phyloP scores from a whole-genome alignment of 2,329 filamentous ascomycete species.

The Westerdykella aurantiaca region DNA sequence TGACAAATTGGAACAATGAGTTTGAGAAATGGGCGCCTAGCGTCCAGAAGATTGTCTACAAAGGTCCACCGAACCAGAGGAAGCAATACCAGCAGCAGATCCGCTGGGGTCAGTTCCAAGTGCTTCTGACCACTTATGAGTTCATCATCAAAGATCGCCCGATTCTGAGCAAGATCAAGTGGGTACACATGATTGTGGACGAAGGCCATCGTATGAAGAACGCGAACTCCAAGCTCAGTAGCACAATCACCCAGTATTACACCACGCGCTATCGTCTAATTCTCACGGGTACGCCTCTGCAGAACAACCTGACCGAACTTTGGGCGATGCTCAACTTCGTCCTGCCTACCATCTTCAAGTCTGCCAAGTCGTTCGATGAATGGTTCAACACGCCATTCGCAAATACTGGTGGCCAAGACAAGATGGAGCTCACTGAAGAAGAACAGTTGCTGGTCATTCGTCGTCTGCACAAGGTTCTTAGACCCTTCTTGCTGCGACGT shows the following conservation, averaged over 20 bases:
- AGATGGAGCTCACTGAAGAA: constrained; percentile 99
- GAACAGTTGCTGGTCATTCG: constrained; percentile 97
- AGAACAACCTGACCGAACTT: constrained; percentile 93
- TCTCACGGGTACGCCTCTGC: constrained; percentile 90
- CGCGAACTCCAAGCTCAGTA: constrained; percentile 88
- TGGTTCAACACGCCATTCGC: constrained; percentile 99
- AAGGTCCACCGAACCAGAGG: constrained; percentile 81
- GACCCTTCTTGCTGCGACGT: constrained; percentile 94
- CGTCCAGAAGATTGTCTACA: constrained; percentile 86
- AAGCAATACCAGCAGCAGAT: constrained; percentile 92
- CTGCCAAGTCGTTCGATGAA: constrained; percentile 96
- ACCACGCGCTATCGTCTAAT: constrained; percentile 91
- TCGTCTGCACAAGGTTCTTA: constrained; percentile 93
- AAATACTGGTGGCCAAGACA: constrained; percentile 95
- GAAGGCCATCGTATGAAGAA: constrained; percentile 99
- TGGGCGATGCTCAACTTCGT: constrained; percentile 99
- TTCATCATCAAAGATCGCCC: constrained; percentile 99
- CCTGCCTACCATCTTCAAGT: constrained; percentile 97
- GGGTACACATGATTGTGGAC: constrained; percentile 99
- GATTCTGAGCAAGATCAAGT: constrained; percentile 95
- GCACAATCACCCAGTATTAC: constrained; percentile 92
- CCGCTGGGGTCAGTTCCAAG: constrained; percentile 90
- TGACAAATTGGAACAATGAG: constrained; percentile 98
- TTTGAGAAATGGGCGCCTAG: constrained; percentile 98
- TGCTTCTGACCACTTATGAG: constrained; percentile 94